Evolutionary conservation across 345 rosid genomes (phyloP).

Genomic region (Capsella bursapastoris): DNA sequence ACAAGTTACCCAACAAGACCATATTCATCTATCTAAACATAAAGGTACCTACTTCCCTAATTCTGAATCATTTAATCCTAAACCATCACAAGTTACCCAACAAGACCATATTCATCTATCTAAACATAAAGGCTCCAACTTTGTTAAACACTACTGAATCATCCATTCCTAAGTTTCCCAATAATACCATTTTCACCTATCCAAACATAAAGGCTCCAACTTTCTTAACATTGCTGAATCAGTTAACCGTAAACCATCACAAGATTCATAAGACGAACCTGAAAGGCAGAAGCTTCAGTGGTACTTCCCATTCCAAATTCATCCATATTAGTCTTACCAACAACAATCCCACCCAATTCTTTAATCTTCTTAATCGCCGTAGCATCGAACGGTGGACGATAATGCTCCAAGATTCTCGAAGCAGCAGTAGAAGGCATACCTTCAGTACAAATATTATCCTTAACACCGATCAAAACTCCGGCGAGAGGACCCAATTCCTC

Average conservation of each 20-base stretch:
- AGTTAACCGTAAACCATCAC: background rate
- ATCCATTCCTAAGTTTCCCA: background rate
- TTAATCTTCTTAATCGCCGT: slow-evolving; percentile 70
- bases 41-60: background rate
- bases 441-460: slow-evolving; percentile 84
- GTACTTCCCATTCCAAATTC: slow-evolving; percentile 97
- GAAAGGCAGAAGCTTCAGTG: slow-evolving; percentile 83
- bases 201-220: background rate
- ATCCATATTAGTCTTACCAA: slow-evolving; percentile 92
- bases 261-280: slow-evolving; percentile 52
- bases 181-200: background rate
- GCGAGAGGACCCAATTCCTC: slow-evolving; percentile 78
- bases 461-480: slow-evolving; percentile 78
- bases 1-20: background rate
- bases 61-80: background rate
- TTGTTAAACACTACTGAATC: background rate
- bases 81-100: background rate
- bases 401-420: slow-evolving; percentile 71
- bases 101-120: background rate
- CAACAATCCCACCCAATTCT: slow-evolving; percentile 73
- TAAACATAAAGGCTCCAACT: background rate
- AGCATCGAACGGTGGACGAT: slow-evolving; percentile 83
- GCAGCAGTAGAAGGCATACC: slow-evolving; percentile 93
- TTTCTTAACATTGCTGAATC: background rate
- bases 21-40: background rate